Evolutionary conservation across 108 stramenopile species (phyloP), one percentile per base, ranked within the genome.

Genomic region (Epithemia pelagica): DNA sequence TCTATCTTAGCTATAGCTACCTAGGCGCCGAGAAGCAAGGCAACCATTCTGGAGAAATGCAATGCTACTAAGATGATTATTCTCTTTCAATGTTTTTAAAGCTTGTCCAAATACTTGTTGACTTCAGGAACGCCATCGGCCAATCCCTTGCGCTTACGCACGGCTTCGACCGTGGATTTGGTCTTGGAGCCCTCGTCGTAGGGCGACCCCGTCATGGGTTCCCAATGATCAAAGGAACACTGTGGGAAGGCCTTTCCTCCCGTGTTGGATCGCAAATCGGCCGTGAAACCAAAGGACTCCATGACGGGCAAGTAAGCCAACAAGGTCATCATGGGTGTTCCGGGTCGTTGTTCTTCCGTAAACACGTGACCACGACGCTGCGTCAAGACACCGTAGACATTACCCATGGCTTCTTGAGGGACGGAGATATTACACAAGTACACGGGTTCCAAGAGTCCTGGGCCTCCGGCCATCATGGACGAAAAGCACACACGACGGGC

Each of bases 161-260:
- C 95, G 64, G 70, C 78, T 58, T 82, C 52, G 52, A 99, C 83
- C 58, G 92, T 80, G 66, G 96, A 89, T 52, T 90, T 73, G 72
- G 86, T 77, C 95, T 98, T 98, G 76, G 80, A 86, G 32, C 91
- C 94, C n/a, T 67, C 78, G 52, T 84, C 89, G 61, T 85, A 83
- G 24, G 96, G 95, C 66, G 94, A 71, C 71, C 97, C 96, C 67
- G 78, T 75, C 95, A 99, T 96, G 69, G 88, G 83, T 71, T 96
- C 92, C 98, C 98, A 99, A 85, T 99, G 99, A 89, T 97, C 96
- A 80, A 99, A 99, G 32, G 91, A 87, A 77, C 94, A 95, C 76
- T 99, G 99, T 54, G 99, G 98, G 96, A 99, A 99, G 53, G 98
- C 99, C 96, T 98, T 98, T 76, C 99, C 99, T 63, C 98, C 98